Base-by-base conservation (phyloP, 768 basidiomycete species). In the Agrocybe pediades region DNA sequence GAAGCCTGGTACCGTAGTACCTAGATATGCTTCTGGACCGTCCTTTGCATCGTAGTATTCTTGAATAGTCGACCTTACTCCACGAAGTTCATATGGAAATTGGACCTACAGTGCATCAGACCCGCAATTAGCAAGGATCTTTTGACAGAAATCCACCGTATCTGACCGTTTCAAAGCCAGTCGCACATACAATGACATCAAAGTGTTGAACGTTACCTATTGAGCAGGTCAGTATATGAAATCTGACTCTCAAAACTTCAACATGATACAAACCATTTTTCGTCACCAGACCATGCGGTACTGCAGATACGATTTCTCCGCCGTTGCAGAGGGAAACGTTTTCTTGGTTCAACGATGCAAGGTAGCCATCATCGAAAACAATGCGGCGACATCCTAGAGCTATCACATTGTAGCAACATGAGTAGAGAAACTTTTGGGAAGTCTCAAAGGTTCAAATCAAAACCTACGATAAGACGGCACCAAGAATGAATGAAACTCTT, bases 301-400 rank as follows among this genome's bases (percentile, higher is more conserved):
- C 67, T 43, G 81, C 67, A 11, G 62, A 60, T 7, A 68, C 65
- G n/a, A 82, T 73, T 1, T 69, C 73, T 13, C 71, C 70, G 64
- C 71, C 77, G 20, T 70, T 66, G 40, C 82, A 61, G 3, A 57
- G 45, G 16, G 66, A 57, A 9, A 84, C 69, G 62, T 86, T 84
- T 2, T 75, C 69, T 8, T 67, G 72, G 51, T 78, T 71, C 29
- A 85, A 65, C 9, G 74, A 58, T 17, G 67, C 53, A 19, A 85
- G 71, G 60, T 78, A 85, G 13, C 70, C 70, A 0, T 77, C 68
- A 59, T 85, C 79, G 52, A 78, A 68, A 6, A 85, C 67, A 15
- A 83, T 63, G 17, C 84, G 77, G 64, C 80, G 82, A 58, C 83
- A 84, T 2, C 83, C 83, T 36, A 75, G 60, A 19, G 70, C 80